phyloP scores from a whole-genome alignment of 768 basidiomycete genomes.

The Zangia roseola region DNA sequence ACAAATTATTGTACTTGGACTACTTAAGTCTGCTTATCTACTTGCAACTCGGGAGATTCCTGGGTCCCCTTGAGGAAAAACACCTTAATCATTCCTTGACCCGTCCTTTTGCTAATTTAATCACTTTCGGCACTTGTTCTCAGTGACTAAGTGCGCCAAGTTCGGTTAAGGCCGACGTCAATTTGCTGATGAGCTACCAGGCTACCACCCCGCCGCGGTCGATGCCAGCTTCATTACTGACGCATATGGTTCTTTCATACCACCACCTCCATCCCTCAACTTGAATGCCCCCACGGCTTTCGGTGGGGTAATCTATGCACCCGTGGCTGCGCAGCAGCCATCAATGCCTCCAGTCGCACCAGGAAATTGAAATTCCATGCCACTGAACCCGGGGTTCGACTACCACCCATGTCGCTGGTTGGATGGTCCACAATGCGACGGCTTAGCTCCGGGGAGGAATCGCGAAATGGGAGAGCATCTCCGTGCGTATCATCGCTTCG shows the following conservation, averaged over 20 bases:
- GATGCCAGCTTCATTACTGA: not conserved
- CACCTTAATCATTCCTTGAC: too few species aligned
- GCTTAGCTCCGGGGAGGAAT: constrained; percentile 26
- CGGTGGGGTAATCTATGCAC: not conserved
- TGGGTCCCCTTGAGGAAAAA: too few species aligned
- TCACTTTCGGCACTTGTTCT: too few species aligned
- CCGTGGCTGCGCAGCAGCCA: constrained; percentile 9
- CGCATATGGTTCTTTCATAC: not conserved
- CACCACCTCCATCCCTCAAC: not conserved
- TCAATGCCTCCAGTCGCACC: constrained; percentile 14
- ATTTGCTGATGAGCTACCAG: too few species aligned
- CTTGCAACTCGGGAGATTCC: too few species aligned
- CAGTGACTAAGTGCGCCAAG: too few species aligned
- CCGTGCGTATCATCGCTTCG: constrained; percentile 16
- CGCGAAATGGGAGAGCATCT: constrained; percentile 32
- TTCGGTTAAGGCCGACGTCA: too few species aligned
- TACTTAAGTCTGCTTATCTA: too few species aligned
- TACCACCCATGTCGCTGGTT: constrained; percentile 23
- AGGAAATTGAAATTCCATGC: not conserved
- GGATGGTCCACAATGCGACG: constrained; percentile 21
- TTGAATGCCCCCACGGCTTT: not conserved
- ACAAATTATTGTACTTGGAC: too few species aligned
- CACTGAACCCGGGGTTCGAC: constrained; percentile 2
- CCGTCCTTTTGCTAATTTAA: too few species aligned
- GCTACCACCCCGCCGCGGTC: not conserved